Base-by-base conservation (phyloP, 2,329 filamentous ascomycete species). In the Metarhizium brunneum region DNA sequence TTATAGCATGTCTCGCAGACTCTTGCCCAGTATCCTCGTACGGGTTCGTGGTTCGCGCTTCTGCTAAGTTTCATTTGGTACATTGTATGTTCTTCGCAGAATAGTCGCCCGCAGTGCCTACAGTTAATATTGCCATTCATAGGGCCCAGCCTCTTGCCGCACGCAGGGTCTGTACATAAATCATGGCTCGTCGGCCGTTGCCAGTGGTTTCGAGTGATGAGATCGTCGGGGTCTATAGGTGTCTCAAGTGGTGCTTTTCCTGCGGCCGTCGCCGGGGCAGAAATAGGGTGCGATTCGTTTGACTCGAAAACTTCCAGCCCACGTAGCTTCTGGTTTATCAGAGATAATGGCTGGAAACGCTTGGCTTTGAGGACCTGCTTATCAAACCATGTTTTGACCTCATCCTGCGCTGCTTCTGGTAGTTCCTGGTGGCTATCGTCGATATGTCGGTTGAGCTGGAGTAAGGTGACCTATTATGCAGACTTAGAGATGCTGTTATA, bases 1-100 rank as follows among this genome's bases (percentile, higher is more conserved):
- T 96, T 97, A 74, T 94, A 99, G 73, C 94, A 99, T n/a, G 94
- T 97, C 74, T 99, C 94, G 68, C 94, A 99, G 2, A 97, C 92
- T 53, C 94, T 77, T 63, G 90, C 95, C 94, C 94, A 99, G 62
- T 90, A 82, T 7, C 94, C 94, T 59, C 92, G 79, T 1, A 94
- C 83, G 0, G 94, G 92, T 60, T 99, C 94, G 71, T 96, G 90
- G 57, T 86, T 82, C 4, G 94, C 94, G 35, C 91, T 87, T 54
- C 92, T 80, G 8, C 92, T 96, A 11, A 99, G 78, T 76, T 95
- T 96, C 88, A 97, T 97, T 74, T 99, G 92, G 67, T 97, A 99
- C 92, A 99, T 96, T 53, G 94, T 97, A 69, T 99, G 94, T 63
- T 92, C 89, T 66, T 97, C 94, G 71, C 94, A 99, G 68, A 97